phyloP scores from a whole-genome alignment of 371 early-diverging fungal genomes.

The Mucor piriformis region DNA sequence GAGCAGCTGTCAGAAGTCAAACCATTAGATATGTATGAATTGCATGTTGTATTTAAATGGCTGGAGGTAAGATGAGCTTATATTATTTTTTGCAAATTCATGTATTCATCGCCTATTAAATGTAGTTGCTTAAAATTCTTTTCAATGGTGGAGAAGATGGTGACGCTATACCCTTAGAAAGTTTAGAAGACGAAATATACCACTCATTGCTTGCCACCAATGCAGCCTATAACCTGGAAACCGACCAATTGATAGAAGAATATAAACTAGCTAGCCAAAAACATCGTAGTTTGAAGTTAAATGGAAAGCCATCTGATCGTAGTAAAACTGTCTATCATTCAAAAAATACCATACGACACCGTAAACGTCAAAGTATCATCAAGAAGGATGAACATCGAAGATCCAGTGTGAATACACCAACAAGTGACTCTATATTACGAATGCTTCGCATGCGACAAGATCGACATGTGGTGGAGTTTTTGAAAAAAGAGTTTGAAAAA shows the following conservation, averaged over 20 bases:
- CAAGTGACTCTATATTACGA: slow-evolving; percentile 56
- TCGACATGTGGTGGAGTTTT: slow-evolving; percentile 45
- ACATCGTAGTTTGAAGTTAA: slow-evolving; percentile 40
- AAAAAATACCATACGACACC: slow-evolving; percentile 38
- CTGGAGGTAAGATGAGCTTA: slow-evolving; percentile 51
- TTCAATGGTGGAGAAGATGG: slow-evolving; percentile 89
- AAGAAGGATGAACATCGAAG: slow-evolving; percentile 7
- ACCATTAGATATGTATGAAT: slow-evolving; percentile 69
- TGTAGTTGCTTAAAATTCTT: slow-evolving; percentile 79
- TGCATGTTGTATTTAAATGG: slow-evolving; percentile 77
- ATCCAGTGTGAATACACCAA: slow-evolving; percentile 33
- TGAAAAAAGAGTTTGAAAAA: slow-evolving; percentile 41
- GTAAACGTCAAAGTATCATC: slow-evolving; percentile 20
- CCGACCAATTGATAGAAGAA: slow-evolving; percentile 63
- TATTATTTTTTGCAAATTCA: background rate
- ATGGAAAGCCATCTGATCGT: slow-evolving; percentile 42
- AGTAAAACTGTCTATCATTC: slow-evolving; percentile 50
- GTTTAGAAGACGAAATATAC: slow-evolving; percentile 79
- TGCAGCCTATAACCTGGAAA: slow-evolving; percentile 62
- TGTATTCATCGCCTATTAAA: slow-evolving; percentile 5
- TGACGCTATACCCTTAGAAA: slow-evolving; percentile 75
- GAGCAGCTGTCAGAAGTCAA: slow-evolving; percentile 61
- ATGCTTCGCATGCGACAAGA: slow-evolving; percentile 57
- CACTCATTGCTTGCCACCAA: slow-evolving; percentile 64
- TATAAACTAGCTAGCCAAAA: slow-evolving; percentile 33